Evolutionary conservation across 2,329 filamentous ascomycete genomes (phyloP).

Genomic region (Trichoderma polysporum): DNA sequence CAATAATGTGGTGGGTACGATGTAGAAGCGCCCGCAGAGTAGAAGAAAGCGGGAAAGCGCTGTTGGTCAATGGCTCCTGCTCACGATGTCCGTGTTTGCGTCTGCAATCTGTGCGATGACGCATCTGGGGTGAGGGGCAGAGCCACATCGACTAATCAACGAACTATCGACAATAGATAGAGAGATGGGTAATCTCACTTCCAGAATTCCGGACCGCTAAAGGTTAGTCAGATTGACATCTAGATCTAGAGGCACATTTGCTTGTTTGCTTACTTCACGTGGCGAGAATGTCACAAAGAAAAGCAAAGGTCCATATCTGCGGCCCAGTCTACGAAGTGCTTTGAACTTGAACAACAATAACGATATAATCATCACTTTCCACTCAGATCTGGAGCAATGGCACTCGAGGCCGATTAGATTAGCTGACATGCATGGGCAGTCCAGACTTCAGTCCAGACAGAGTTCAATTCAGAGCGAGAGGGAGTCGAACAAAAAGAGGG

Average conservation of each 20-base stretch:
- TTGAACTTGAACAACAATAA: too few relatives aligned
- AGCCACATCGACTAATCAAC: neutral
- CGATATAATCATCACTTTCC: too few relatives aligned
- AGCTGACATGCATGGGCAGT: neutral
- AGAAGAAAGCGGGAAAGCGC: neutral
- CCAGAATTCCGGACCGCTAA: neutral
- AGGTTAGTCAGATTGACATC: neutral
- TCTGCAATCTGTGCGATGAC: slow-evolving; percentile 3
- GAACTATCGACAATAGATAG: neutral
- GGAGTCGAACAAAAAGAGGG: neutral
- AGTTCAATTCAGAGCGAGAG: too few relatives aligned
- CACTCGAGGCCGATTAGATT: neutral
- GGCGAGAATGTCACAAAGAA: neutral
- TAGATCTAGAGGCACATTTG: neutral
- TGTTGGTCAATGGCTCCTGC: neutral
- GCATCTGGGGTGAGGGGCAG: neutral
- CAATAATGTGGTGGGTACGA: too few relatives aligned
- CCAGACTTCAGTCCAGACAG: neutral
- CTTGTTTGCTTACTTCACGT: neutral
- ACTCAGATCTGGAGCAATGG: neutral
- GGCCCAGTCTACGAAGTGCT: neutral
- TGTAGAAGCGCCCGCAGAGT: neutral
- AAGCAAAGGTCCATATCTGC: neutral
- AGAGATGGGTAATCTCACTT: neutral
- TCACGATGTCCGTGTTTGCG: neutral